Conservation (phyloP, 148 eudicot species). For the Linanthus parryae region DNA sequence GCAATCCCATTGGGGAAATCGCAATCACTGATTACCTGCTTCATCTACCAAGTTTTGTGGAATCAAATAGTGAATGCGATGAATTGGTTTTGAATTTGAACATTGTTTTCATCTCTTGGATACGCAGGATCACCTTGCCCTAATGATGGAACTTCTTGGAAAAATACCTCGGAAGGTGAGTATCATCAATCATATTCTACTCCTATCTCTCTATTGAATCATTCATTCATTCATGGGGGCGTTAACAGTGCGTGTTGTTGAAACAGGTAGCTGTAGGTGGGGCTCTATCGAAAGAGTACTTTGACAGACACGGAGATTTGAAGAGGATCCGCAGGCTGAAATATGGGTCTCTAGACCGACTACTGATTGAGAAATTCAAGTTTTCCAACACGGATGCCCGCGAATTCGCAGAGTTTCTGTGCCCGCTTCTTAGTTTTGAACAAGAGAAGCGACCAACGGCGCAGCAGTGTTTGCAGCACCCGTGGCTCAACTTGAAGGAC, state of each 20-base stretch:
- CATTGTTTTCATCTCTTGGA: conserved; percentile 2
- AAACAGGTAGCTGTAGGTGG: conserved; percentile 77
- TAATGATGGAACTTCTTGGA: conserved; percentile 94
- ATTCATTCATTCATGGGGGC: too few relatives aligned
- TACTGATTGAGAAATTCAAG: conserved; percentile 63
- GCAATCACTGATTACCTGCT: neutral
- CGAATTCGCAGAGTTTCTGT: conserved; percentile 71
- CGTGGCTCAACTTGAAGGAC: conserved; percentile 54
- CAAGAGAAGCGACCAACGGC: conserved; percentile 96
- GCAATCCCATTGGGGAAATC: too few relatives aligned
- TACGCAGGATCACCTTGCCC: conserved; percentile 92
- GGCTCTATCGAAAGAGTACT: conserved; percentile 75
- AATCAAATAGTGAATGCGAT: neutral
- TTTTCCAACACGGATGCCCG: conserved; percentile 55
- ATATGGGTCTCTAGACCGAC: conserved; percentile 54
- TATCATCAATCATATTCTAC: neutral
- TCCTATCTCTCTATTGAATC: neutral
- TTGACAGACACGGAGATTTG: conserved; percentile 85
- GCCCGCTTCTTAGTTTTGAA: conserved; percentile 74
- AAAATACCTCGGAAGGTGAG: conserved; percentile 95
- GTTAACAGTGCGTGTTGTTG: too few relatives aligned
- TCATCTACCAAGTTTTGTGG: neutral
- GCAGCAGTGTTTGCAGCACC: conserved; percentile 76
- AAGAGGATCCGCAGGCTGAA: conserved; percentile 92
- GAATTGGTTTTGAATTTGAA: neutral